Percentiles rank a stretch among this genome's conserved stretches.
These are phyloP conservation scores for Backusella tuberculispora DNA, from an alignment of 192 early-diverging fungal genomes.

Conservation along the genomic window DNA sequence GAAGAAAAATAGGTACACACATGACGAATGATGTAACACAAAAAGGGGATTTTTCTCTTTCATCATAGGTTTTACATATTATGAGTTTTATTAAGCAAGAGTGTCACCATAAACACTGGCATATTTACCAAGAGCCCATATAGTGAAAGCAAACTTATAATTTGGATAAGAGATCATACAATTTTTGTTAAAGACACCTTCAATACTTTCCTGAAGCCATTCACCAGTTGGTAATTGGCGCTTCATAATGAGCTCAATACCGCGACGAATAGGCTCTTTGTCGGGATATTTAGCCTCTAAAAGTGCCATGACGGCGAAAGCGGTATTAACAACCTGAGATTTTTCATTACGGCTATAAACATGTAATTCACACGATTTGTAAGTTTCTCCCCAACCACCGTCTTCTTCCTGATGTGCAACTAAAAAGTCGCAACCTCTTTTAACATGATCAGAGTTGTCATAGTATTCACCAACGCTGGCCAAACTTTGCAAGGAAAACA, in stretches of 20 bases:
- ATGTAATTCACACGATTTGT: slow-evolving; percentile 80
- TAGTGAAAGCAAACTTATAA: slow-evolving; percentile 91
- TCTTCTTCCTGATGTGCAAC: slow-evolving; percentile 85
- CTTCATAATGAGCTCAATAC: slow-evolving; percentile 76
- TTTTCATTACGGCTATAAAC: slow-evolving; percentile 65
- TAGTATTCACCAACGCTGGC: slow-evolving; percentile 84
- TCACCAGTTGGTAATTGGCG: slow-evolving; percentile 90
- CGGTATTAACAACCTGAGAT: slow-evolving; percentile 92
- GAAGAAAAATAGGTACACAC: neutral
- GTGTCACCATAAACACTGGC: slow-evolving; percentile 69
- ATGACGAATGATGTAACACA: slow-evolving; percentile 13
- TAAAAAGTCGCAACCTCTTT: slow-evolving; percentile 89
- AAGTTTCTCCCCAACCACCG: slow-evolving; percentile 98
- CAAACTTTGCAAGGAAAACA: slow-evolving; percentile 90
- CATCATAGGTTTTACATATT: neutral
- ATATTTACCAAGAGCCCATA: slow-evolving; percentile 91
- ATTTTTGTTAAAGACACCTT: slow-evolving; percentile 97
- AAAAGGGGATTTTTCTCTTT: slow-evolving; percentile 4
- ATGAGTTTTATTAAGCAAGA: neutral
- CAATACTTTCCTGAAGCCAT: slow-evolving; percentile 96
- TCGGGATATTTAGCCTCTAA: slow-evolving; percentile 91
- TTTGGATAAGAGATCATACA: slow-evolving; percentile 89
- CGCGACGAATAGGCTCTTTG: slow-evolving; percentile 64
- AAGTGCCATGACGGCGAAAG: slow-evolving; percentile 85
- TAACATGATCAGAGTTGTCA: slow-evolving; percentile 62